Percentiles rank a stretch among this genome's conserved stretches.
Conservation (phyloP, 2,329 filamentous ascomycete genomes). For the Tolypocladium tropicale region DNA sequence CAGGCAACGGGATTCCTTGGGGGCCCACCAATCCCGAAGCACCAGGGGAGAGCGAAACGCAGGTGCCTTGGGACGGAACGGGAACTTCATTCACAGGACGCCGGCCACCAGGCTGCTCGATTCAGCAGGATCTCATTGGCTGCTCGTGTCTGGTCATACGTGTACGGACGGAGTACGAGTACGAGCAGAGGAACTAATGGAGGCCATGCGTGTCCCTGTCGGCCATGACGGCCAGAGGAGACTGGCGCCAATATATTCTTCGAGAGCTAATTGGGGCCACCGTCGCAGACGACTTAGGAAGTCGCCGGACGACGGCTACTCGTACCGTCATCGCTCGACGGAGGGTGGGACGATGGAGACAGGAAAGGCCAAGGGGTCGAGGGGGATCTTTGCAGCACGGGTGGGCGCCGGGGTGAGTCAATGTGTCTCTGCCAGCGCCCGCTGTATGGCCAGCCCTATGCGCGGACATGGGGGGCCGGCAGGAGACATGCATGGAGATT, state of each 20-base stretch:
- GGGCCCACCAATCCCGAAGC: neutral
- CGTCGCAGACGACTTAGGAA: conserved; percentile 2
- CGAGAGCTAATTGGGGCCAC: neutral
- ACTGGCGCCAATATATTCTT: neutral
- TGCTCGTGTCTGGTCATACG: neutral
- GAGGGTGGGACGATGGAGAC: neutral
- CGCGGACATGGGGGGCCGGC: neutral
- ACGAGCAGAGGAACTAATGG: neutral
- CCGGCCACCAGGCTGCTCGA: conserved; percentile 15
- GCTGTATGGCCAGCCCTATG: neutral
- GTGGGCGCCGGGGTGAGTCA: neutral
- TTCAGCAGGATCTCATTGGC: conserved; percentile 15
- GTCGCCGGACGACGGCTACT: neutral
- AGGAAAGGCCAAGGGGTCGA: neutral
- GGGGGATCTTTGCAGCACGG: neutral
- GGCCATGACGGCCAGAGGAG: neutral
- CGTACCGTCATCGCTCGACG: neutral
- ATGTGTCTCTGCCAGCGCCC: neutral
- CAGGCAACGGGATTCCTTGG: neutral
- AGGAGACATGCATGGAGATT: neutral
- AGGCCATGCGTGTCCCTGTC: neutral
- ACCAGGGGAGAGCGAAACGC: conserved; percentile 7
- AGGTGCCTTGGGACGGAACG: conserved; percentile 16
- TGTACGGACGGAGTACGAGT: no score
- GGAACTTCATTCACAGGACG: neutral